A percentile compares a stretch with the other conserved stretches of the same genome.
Evolutionary conservation across 2,329 filamentous ascomycete species (phyloP).

Genomic region (Apiospora pterosperma): DNA sequence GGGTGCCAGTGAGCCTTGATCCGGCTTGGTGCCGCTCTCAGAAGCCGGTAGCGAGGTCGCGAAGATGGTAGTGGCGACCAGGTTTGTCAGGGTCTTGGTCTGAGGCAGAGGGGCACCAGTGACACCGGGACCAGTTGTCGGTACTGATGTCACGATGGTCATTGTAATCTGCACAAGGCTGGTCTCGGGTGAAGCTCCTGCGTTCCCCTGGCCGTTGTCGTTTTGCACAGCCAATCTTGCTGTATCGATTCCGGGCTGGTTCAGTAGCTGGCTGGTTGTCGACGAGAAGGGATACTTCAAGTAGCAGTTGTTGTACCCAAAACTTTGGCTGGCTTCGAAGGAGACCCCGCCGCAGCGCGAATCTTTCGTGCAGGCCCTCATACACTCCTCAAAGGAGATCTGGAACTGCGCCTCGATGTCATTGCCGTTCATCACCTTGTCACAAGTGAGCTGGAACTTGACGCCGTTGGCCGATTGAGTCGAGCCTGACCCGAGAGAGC

Average conservation of each 20-base stretch:
- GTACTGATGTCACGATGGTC: neutral
- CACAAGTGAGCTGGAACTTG: slow-evolving; percentile 12
- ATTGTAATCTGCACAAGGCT: neutral
- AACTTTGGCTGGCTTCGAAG: slow-evolving; percentile 22
- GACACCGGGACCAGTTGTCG: neutral
- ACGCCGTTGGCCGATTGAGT: neutral
- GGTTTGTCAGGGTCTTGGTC: neutral
- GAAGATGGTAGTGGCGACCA: neutral
- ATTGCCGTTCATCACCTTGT: slow-evolving; percentile 9
- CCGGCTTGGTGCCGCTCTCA: neutral
- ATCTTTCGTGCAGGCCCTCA: slow-evolving; percentile 12
- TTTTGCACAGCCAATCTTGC: neutral
- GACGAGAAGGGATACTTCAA: slow-evolving; percentile 15
- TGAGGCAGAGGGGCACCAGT: neutral
- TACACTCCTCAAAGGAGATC: slow-evolving; percentile 13
- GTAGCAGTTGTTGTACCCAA: slow-evolving; percentile 20
- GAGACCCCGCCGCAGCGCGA: slow-evolving; percentile 24
- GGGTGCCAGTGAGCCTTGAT: neutral
- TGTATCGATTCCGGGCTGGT: neutral
- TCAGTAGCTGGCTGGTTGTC: neutral
- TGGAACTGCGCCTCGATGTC: slow-evolving; percentile 16
- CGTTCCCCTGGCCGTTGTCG: neutral
- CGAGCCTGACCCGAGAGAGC: slow-evolving; percentile 11
- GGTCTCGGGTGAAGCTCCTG: neutral
- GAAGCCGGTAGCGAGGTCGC: neutral